A percentile compares a stretch with the other conserved stretches of the same genome.
These are phyloP conservation scores for Lasiosphaeria ovina DNA, from an alignment of 495 filamentous ascomycete species.

Conservation along the genomic window DNA sequence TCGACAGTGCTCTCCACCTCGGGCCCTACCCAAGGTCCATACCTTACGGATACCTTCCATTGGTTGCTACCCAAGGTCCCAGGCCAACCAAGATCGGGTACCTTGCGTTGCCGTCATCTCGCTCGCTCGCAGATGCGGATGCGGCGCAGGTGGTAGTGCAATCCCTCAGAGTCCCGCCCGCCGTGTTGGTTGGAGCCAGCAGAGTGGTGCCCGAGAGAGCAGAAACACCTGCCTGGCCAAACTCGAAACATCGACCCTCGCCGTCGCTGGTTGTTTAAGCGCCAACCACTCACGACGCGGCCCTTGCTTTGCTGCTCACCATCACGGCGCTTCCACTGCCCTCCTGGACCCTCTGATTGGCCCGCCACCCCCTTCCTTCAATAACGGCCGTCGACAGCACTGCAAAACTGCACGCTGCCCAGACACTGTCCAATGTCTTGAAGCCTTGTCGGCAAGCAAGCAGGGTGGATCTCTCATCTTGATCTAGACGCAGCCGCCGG, in stretches of 20 bases:
- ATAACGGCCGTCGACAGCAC: conserved; percentile 13
- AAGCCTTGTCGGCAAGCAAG: no score
- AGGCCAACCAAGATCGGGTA: no score
- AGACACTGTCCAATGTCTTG: not conserved
- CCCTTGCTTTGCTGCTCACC: conserved; percentile 14
- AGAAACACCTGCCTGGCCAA: conserved; percentile 12
- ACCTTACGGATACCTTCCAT: no score
- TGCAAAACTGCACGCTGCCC: no score
- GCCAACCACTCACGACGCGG: conserved; percentile 30
- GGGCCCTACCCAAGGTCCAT: no score
- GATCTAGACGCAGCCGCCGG: conserved; percentile 15
- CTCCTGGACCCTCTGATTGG: conserved; percentile 30
- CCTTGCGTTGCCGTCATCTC: not conserved
- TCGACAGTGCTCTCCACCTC: no score
- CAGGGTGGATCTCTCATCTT: no score
- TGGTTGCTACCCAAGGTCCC: no score
- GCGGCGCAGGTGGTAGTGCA: not conserved
- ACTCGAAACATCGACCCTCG: conserved; percentile 26
- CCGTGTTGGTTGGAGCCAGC: conserved; percentile 1
- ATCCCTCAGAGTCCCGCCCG: not conserved
- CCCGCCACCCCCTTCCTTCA: conserved; percentile 19
- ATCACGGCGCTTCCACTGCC: conserved; percentile 37
- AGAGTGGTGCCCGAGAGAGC: not conserved
- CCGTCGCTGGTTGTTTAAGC: conserved; percentile 32
- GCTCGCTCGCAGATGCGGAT: not conserved